phyloP scores from a whole-genome alignment of 2,329 filamentous ascomycete genomes.

The Phoma sp. region DNA sequence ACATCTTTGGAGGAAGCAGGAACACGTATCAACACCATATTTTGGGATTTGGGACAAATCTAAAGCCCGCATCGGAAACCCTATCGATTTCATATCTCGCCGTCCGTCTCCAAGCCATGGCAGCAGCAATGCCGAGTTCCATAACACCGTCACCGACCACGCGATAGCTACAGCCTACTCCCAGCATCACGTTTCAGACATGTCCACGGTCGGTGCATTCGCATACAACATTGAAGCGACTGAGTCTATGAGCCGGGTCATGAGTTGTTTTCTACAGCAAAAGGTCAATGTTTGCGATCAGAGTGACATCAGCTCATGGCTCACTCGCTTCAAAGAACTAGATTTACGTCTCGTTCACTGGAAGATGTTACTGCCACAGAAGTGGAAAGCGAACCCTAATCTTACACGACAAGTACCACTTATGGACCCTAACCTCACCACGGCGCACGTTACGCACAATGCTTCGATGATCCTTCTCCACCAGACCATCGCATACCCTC shows the following conservation, averaged over 20 bases:
- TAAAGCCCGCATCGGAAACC: constrained; percentile 25
- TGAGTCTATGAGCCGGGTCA: constrained; percentile 30
- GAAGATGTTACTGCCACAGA: constrained; percentile 31
- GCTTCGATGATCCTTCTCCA: constrained; percentile 27
- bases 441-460: constrained; percentile 30
- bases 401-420: constrained; percentile 22
- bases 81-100: constrained; percentile 22
- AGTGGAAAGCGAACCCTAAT: constrained; percentile 32
- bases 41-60: constrained; percentile 35
- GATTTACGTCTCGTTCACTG: constrained; percentile 30
- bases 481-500: constrained; percentile 27
- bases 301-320: constrained; percentile 25
- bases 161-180: neutral
- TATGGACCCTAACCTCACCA: constrained; percentile 29
- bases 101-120: constrained; percentile 7
- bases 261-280: constrained; percentile 30
- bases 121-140: neutral
- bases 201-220: constrained; percentile 29
- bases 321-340: constrained; percentile 32
- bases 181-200: constrained; percentile 14
- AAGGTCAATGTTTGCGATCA: constrained; percentile 24
- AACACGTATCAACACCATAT: constrained; percentile 25
- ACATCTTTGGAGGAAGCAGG: constrained; percentile 27
- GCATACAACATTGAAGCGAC: constrained; percentile 31
- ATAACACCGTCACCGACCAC: neutral